These are phyloP conservation scores for Nemania sp. DNA, from an alignment of 2,329 filamentous ascomycete species.

Conservation along the genomic window DNA sequence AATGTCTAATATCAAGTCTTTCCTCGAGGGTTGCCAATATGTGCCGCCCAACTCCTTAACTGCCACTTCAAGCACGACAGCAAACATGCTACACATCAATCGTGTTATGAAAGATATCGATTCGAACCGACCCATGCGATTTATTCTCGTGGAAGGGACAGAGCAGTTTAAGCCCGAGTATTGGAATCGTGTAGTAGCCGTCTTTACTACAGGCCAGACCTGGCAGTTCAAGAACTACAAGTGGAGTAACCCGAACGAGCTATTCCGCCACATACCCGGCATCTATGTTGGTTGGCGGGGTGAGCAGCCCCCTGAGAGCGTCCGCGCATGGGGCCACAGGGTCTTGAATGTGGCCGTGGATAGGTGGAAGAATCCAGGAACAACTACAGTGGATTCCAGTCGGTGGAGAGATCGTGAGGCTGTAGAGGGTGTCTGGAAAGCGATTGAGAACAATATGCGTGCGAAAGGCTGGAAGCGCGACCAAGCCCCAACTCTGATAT, in stretches of 20 bases:
- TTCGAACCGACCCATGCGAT: constrained; percentile 80
- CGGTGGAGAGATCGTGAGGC: constrained; percentile 91
- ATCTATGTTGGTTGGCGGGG: constrained; percentile 93
- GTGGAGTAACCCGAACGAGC: constrained; percentile 87
- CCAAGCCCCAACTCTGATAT: constrained; percentile 69
- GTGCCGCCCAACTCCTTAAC: constrained; percentile 75
- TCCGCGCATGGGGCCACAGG: constrained; percentile 86
- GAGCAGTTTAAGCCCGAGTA: constrained; percentile 98
- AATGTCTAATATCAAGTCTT: constrained; percentile 94
- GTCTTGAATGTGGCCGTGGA: constrained; percentile 86
- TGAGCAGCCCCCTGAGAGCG: constrained; percentile 80
- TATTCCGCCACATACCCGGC: constrained; percentile 89
- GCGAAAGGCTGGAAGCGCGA: constrained; percentile 84
- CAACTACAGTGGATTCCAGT: constrained; percentile 61
- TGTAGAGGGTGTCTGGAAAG: constrained; percentile 91
- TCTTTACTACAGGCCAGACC: constrained; percentile 96
- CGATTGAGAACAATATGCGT: constrained; percentile 89
- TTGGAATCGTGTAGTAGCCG: constrained; percentile 93
- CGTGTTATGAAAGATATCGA: constrained; percentile 80
- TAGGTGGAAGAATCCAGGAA: constrained; percentile 74
- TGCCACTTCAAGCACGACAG: constrained; percentile 70
- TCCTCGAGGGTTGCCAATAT: constrained; percentile 88
- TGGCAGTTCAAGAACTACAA: constrained; percentile 99
- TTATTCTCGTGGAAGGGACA: constrained; percentile 93
- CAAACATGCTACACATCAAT: constrained; percentile 87